These are phyloP conservation scores for Plasmodium knowlesi DNA, from an alignment of 169 alveolate genomes.

Conservation along the genomic window DNA sequence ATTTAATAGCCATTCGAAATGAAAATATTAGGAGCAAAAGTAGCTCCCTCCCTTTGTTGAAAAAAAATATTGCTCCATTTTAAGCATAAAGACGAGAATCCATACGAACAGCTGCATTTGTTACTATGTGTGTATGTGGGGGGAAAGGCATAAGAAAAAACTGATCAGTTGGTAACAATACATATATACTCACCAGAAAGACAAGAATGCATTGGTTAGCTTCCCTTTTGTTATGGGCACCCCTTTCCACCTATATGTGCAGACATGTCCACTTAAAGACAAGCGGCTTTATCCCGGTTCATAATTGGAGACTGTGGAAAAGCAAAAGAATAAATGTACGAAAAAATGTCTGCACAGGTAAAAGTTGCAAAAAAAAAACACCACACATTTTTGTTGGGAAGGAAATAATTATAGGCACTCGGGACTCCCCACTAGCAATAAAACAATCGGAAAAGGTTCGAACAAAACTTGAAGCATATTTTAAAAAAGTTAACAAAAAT, in stretches of 20 bases:
- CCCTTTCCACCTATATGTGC: conserved; percentile 14
- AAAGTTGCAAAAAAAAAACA: conserved; percentile 17
- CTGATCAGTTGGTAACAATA: not conserved
- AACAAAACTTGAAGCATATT: conserved; percentile 26
- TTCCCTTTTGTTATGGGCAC: not conserved
- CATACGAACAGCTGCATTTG: not conserved
- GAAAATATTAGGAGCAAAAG: not conserved
- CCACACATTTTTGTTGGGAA: not conserved
- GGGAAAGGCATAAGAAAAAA: not conserved
- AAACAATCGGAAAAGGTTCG: conserved; percentile 52
- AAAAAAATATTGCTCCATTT: not conserved
- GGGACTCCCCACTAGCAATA: conserved; percentile 67
- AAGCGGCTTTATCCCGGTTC: conserved; percentile 2
- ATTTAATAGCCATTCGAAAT: not conserved
- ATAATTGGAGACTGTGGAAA: not conserved
- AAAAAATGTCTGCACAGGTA: not conserved
- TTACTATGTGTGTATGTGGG: not conserved
- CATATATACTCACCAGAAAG: not conserved
- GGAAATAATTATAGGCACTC: conserved; percentile 68
- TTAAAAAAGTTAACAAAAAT: conserved; percentile 55
- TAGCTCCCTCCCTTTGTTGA: not conserved
- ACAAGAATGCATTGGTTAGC: conserved; percentile 26
- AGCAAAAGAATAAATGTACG: not conserved
- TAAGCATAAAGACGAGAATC: not conserved
- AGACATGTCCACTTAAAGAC: conserved; percentile 15